Percentiles rank a stretch among this genome's conserved stretches.
Evolutionary conservation across 2,329 filamentous ascomycete species (phyloP).

Genomic region (Aspergillus proliferans): DNA sequence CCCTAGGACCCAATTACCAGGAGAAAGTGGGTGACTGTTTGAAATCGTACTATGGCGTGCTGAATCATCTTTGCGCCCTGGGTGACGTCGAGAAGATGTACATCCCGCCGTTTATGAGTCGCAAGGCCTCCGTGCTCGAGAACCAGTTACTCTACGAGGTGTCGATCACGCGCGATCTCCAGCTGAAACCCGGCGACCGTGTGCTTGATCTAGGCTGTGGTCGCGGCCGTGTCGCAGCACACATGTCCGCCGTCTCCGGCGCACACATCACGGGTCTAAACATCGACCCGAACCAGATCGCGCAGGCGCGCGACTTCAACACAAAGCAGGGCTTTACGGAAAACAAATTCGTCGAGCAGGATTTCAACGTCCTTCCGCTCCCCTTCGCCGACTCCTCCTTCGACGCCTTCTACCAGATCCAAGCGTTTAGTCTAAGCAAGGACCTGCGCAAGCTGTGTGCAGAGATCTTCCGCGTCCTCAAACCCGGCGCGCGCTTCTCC

Average conservation of each 20-base stretch:
- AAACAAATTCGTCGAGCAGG: slow-evolving; percentile 43
- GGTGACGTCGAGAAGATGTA: slow-evolving; percentile 56
- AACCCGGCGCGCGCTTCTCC: slow-evolving; percentile 47
- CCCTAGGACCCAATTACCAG: slow-evolving; percentile 46
- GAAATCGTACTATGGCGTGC: slow-evolving; percentile 48
- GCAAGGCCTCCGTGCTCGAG: slow-evolving; percentile 44
- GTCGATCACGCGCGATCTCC: slow-evolving; percentile 44
- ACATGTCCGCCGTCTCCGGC: slow-evolving; percentile 47
- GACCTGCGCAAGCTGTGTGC: slow-evolving; percentile 43
- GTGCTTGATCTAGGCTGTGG: slow-evolving; percentile 51
- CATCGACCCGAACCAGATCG: slow-evolving; percentile 50
- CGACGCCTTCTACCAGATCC: slow-evolving; percentile 54
- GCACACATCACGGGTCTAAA: slow-evolving; percentile 48
- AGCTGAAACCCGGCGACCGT: slow-evolving; percentile 39
- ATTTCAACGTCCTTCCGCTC: slow-evolving; percentile 49
- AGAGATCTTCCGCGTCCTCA: slow-evolving; percentile 46
- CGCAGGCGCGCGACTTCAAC: slow-evolving; percentile 43
- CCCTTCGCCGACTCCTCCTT: slow-evolving; percentile 46
- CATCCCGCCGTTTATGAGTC: slow-evolving; percentile 50
- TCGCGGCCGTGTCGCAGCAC: slow-evolving; percentile 49
- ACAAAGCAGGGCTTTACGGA: slow-evolving; percentile 40
- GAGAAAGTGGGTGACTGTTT: slow-evolving; percentile 48
- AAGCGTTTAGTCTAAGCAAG: slow-evolving; percentile 50
- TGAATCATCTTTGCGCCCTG: slow-evolving; percentile 51
- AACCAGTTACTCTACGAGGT: slow-evolving; percentile 52